Conservation (phyloP, 495 filamentous ascomycete species). For the Letharia columbiana region DNA sequence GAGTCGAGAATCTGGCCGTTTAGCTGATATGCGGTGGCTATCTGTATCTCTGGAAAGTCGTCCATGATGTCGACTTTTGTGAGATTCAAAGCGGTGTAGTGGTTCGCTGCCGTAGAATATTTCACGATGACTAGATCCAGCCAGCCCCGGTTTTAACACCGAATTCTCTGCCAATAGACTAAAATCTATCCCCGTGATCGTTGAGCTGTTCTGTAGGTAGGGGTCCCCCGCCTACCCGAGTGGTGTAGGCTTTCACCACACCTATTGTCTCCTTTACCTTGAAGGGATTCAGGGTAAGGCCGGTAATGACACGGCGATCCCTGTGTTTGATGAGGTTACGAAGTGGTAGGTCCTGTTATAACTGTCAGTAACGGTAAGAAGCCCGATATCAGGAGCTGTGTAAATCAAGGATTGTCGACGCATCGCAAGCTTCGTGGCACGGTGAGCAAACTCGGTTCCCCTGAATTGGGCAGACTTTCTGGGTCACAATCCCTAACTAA, state of each 20-base stretch:
- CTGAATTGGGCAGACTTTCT: too few relatives aligned
- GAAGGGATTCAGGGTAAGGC: too few relatives aligned
- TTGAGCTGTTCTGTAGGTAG: slow-evolving; percentile 79
- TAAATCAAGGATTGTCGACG: too few relatives aligned
- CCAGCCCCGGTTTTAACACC: slow-evolving; percentile 58
- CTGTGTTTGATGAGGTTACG: too few relatives aligned
- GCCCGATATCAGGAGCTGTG: too few relatives aligned
- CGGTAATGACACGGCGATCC: too few relatives aligned
- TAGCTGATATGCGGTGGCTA: slow-evolving; percentile 41
- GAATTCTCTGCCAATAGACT: slow-evolving; percentile 55
- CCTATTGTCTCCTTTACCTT: slow-evolving; percentile 58
- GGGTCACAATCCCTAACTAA: too few relatives aligned
- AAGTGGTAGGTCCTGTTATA: too few relatives aligned
- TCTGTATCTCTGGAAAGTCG: slow-evolving; percentile 69
- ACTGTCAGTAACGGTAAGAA: too few relatives aligned
- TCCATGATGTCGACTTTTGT: slow-evolving; percentile 89
- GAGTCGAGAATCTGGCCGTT: slow-evolving; percentile 36
- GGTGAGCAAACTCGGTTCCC: too few relatives aligned
- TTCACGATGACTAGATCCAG: slow-evolving; percentile 30
- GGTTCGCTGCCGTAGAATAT: slow-evolving; percentile 60
- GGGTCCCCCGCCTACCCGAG: slow-evolving; percentile 68
- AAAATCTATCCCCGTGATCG: slow-evolving; percentile 54
- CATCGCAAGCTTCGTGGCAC: too few relatives aligned
- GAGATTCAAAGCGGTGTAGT: slow-evolving; percentile 71
- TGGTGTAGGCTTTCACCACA: slow-evolving; percentile 74